These are phyloP conservation scores for Triangularia setosa DNA, from an alignment of 2,329 filamentous ascomycete genomes.

Conservation along the genomic window DNA sequence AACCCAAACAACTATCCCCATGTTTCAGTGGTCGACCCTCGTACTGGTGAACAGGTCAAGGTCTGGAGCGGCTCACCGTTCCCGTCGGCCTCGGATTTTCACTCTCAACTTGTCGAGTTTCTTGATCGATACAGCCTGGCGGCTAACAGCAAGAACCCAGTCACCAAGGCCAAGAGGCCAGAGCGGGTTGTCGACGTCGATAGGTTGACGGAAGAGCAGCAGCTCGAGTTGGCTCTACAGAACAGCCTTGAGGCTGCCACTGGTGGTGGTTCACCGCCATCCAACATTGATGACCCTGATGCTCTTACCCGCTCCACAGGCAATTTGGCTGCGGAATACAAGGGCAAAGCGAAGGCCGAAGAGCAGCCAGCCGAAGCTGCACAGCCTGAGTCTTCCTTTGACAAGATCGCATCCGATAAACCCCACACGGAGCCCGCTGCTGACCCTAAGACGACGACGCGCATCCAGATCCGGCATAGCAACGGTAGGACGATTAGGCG, in stretches of 20 bases:
- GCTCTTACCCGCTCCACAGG: conserved; percentile 67
- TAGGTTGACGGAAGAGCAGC: conserved; percentile 93
- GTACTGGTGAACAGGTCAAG: conserved; percentile 96
- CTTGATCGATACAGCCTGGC: conserved; percentile 94
- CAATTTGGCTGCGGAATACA: conserved; percentile 20
- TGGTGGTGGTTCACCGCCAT: conserved; percentile 35
- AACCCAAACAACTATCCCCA: conserved; percentile 90
- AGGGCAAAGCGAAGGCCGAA: conserved; percentile 23
- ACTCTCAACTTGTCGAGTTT: conserved; percentile 90
- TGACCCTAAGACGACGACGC: conserved; percentile 68
- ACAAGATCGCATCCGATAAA: conserved; percentile 64
- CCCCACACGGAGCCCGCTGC: conserved; percentile 75
- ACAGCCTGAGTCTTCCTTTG: conserved; percentile 49
- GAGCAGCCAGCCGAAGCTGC: conserved; percentile 37
- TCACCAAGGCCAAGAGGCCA: conserved; percentile 69
- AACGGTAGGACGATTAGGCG: conserved; percentile 80
- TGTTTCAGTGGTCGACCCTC: conserved; percentile 90
- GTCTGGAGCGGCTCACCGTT: conserved; percentile 86
- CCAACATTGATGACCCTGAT: conserved; percentile 76
- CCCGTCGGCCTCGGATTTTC: conserved; percentile 72
- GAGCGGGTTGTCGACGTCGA: conserved; percentile 68
- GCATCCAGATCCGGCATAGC: conserved; percentile 89
- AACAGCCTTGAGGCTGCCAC: conserved; percentile 70
- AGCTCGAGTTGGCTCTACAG: conserved; percentile 88
- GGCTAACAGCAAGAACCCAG: conserved; percentile 85